Conservation (phyloP, 805 yeast genomes). For the Ogataea dorogensis region DNA sequence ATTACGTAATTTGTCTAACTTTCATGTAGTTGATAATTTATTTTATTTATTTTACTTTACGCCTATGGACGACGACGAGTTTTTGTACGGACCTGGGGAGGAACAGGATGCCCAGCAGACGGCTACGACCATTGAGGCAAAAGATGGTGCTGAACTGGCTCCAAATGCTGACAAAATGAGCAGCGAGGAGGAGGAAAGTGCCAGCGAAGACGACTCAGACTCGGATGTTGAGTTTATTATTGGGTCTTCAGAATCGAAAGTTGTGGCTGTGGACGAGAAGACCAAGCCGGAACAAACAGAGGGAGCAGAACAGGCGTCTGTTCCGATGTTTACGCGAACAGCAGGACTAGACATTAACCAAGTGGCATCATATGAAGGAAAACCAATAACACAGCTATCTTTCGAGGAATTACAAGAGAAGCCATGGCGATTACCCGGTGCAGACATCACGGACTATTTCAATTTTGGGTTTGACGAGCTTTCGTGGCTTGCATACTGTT, state of each 20-base stretch:
- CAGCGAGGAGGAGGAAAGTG: slow-evolving; percentile 24
- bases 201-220: slow-evolving; percentile 42
- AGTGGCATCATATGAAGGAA: slow-evolving; percentile 73
- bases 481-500: slow-evolving; percentile 91
- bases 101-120: slow-evolving; percentile 22
- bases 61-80: slow-evolving; percentile 60
- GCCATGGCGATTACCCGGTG: slow-evolving; percentile 99
- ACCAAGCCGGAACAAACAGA: slow-evolving; percentile 18
- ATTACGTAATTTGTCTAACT: too few relatives aligned
- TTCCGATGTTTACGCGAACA: slow-evolving; percentile 36
- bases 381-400: slow-evolving; percentile 77
- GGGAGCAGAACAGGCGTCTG: slow-evolving; percentile 28
- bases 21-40: neutral
- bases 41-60: slow-evolving; percentile 5
- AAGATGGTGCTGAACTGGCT: slow-evolving; percentile 22
- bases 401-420: slow-evolving; percentile 83
- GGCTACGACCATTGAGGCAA: slow-evolving; percentile 21
- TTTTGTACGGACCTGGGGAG: slow-evolving; percentile 56
- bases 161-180: slow-evolving; percentile 27
- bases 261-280: slow-evolving; percentile 17
- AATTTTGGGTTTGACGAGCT: slow-evolving; percentile 96
- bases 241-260: slow-evolving; percentile 38
- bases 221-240: slow-evolving; percentile 82
- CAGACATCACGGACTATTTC: slow-evolving; percentile 90
- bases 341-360: slow-evolving; percentile 63